Evolutionary conservation across 2,329 filamentous ascomycete species (phyloP).

Genomic region (Chaetomium strumarium): DNA sequence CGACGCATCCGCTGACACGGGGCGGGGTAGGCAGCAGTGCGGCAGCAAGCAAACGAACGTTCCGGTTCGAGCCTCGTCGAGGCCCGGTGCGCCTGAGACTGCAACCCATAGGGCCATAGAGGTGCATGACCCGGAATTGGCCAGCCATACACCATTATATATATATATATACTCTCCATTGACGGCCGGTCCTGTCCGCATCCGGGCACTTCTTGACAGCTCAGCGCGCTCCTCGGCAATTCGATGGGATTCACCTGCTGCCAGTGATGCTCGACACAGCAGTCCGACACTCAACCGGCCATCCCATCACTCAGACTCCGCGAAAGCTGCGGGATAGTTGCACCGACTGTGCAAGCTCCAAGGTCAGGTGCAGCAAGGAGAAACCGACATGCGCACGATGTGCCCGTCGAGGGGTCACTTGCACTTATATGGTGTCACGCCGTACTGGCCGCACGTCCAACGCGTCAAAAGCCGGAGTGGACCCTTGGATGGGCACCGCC

Average conservation of each 20-base stretch:
- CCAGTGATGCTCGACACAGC: constrained; percentile 1
- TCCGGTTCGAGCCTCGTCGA: too few relatives aligned
- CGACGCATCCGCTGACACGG: too few relatives aligned
- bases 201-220: neutral
- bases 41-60: too few relatives aligned
- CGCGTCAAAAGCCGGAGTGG: neutral
- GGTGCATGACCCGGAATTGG: too few relatives aligned
- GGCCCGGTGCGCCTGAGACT: too few relatives aligned
- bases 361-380: constrained; percentile 32
- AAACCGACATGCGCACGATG: constrained; percentile 33
- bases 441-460: constrained; percentile 12
- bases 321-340: constrained; percentile 33
- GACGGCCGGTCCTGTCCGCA: neutral
- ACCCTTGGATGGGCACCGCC: neutral
- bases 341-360: constrained; percentile 32
- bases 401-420: constrained; percentile 25
- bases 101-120: too few relatives aligned
- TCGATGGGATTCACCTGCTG: neutral
- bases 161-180: neutral
- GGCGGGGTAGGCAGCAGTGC: too few relatives aligned
- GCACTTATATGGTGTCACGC: constrained; percentile 29
- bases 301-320: neutral
- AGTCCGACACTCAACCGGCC: neutral
- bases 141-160: too few relatives aligned
- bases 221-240: neutral